Evolutionary conservation across 805 yeast genomes (phyloP).

Genomic region (Teunomyces funiuensis): DNA sequence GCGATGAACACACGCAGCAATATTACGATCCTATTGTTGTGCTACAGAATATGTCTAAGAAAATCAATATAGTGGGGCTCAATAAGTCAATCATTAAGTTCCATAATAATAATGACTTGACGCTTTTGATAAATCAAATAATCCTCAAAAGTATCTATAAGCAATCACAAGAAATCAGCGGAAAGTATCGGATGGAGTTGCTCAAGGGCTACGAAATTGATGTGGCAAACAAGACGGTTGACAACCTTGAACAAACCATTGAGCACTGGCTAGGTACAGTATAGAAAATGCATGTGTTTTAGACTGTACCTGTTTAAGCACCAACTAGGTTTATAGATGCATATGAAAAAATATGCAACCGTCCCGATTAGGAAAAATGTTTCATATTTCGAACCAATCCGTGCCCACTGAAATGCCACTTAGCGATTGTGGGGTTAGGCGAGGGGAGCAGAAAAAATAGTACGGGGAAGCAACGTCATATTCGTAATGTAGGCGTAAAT

Average conservation of each 20-base stretch:
- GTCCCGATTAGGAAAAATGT: background rate
- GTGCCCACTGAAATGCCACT: background rate
- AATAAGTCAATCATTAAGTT: conserved; percentile 60
- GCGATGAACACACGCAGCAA: conserved; percentile 48
- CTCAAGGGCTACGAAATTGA: conserved; percentile 7
- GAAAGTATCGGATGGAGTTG: conserved; percentile 5
- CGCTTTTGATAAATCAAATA: conserved; percentile 50
- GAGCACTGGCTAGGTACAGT: background rate
- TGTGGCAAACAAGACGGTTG: conserved; percentile 12
- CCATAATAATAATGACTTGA: conserved; percentile 59
- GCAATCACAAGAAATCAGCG: conserved; percentile 10
- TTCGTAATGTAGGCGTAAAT: background rate
- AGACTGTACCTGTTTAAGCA: background rate
- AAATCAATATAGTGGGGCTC: conserved; percentile 55
- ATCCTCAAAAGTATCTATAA: conserved; percentile 38
- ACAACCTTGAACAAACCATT: background rate
- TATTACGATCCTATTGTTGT: conserved; percentile 11
- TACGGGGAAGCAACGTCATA: background rate
- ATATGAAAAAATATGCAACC: conserved; percentile 2
- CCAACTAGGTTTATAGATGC: background rate
- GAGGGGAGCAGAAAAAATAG: conserved; percentile 1
- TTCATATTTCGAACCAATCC: background rate
- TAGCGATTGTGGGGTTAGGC: background rate
- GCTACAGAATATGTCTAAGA: conserved; percentile 19
- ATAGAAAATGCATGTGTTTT: background rate